Base-by-base conservation (phyloP, 139 green algal genomes). In the Yamagishiella unicocca region DNA sequence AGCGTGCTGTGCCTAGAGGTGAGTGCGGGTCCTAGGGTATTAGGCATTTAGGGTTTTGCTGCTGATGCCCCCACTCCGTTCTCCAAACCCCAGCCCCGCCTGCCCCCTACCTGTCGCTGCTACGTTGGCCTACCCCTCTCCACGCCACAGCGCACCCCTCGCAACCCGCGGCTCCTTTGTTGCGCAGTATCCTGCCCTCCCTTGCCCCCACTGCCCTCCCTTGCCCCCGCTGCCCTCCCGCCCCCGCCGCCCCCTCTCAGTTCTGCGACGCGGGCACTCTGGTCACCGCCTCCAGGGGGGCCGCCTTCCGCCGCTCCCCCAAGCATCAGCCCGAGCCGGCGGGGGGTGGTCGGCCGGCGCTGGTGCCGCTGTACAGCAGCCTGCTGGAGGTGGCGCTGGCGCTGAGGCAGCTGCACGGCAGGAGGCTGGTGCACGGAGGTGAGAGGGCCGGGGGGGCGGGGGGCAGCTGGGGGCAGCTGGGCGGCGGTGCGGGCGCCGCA, bases 221-320 rank as follows among this genome's bases (percentile, higher is more conserved):
- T 50, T n/a, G 50, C 50, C 50, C 12, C 40, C n/a, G 21, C 70
- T 37, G 6, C 6, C 3, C 17, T 5, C 5, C 70, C 70, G 38
- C 2, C 70, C 70, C 10, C 38, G 2, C 3, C 14, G 25, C 24
- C 40, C 38, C 70, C 12, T 58, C 50, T 12, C 50, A 61, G 73
- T 81, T 45, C 45, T 81, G 73, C 45, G 73, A 81, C n/a, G 43
- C 73, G 29, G 73, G 73, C 73, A 81, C 73, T 9, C 73, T 81
- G 12, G 17, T 81, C 33, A 7, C 45, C 2, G 73, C 73, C 29
- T 27, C 73, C 4, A 50, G 21, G 27, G 45, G 14, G 22, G 73
- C 43, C 73, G 73, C 45, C 29, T 81, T 81, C 45, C 43, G 73
- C 50, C 50, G 50, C 50, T 58, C 50, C 50, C 50, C 12, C 17